Base-by-base conservation (phyloP, 2,329 filamentous ascomycete species). In the Beauveria medogensis region DNA sequence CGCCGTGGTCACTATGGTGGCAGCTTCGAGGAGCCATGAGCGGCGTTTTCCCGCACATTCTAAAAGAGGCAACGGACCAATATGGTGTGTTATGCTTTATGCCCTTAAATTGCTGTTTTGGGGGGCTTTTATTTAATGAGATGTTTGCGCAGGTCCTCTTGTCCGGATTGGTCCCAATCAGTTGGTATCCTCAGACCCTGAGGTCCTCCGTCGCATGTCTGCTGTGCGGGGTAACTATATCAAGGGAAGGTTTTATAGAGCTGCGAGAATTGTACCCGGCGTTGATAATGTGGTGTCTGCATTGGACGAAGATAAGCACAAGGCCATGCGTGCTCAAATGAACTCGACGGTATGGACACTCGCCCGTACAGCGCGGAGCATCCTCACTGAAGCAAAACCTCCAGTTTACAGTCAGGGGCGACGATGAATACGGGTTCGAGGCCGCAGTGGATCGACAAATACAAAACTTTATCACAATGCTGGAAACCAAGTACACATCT, bases 281-380 rank as follows among this genome's bases (percentile, higher is more conserved):
- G 72, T 77, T 28, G 78, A 84, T 63, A 83, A 80, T 62, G 74
- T 85, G 6, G 77, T 84, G 41, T 81, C 79, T 0, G 72, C 77
- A 43, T 73, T 77, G 47, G 74, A 84, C 60, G 78, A 80, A 46
- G 73, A 67, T 2, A 68, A 69, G 55, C 75, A 77, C 62, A 69
- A 69, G 44, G 68, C 68, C 5, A 72, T 79, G 64, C 69, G 77
- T n/a, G 71, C 73, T 22, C 75, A 77, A 61, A 78, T 79, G 76
- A 71, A 73, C 5, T 70, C 75, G 2, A 77, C 74, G 22, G 76
- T 77, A 69, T 62, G 12, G 76, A 68, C 10, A 12, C n/a, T 24
- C 22, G 12, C 5, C n/a, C 14, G 54, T 43, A 18, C 18, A 22
- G 3, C 16, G 6, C 18, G 40, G 10, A 1, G 1, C n/a, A 8